Conservation (phyloP, 352 stramenopile species). For the Saprolegnia diclina region DNA sequence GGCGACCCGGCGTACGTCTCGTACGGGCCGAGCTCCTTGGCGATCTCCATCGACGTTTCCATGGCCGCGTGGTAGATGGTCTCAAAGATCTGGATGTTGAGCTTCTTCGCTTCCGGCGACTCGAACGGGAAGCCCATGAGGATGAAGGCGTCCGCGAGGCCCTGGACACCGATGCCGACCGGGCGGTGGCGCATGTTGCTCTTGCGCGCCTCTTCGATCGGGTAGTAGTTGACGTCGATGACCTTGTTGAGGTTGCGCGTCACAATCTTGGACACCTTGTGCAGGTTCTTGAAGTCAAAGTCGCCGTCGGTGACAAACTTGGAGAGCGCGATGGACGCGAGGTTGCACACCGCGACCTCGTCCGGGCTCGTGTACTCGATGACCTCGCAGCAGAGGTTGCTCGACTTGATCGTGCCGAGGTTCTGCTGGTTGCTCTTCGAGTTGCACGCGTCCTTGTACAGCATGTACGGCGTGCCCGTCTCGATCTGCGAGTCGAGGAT, state of each 20-base stretch:
- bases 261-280: constrained; percentile 93
- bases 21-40: constrained; percentile 92
- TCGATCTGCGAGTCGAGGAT: constrained; percentile 99
- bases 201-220: constrained; percentile 78
- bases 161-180: constrained; percentile 98
- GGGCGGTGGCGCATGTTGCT: constrained; percentile 98
- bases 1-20: constrained; percentile 95
- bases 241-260: constrained; percentile 98
- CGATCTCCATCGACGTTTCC: constrained; percentile 94
- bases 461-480: constrained; percentile 99
- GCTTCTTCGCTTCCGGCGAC: constrained; percentile 76
- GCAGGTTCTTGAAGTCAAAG: constrained; percentile 97
- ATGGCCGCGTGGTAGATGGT: constrained; percentile 99
- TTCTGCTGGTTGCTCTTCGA: constrained; percentile 99
- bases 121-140: constrained; percentile 97
- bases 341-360: constrained; percentile 98
- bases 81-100: constrained; percentile 99
- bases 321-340: constrained; percentile 95
- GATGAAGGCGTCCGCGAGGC: constrained; percentile 97
- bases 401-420: constrained; percentile 98
- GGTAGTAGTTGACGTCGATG: constrained; percentile 99
- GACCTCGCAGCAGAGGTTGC: constrained; percentile 99
- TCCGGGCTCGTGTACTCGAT: constrained; percentile 97
- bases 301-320: constrained; percentile 88
- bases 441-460: constrained; percentile 99